Evolutionary conservation across 495 filamentous ascomycete species (phyloP), one percentile per base, ranked within the genome.

Genomic region (Rhypophila decipiens): DNA sequence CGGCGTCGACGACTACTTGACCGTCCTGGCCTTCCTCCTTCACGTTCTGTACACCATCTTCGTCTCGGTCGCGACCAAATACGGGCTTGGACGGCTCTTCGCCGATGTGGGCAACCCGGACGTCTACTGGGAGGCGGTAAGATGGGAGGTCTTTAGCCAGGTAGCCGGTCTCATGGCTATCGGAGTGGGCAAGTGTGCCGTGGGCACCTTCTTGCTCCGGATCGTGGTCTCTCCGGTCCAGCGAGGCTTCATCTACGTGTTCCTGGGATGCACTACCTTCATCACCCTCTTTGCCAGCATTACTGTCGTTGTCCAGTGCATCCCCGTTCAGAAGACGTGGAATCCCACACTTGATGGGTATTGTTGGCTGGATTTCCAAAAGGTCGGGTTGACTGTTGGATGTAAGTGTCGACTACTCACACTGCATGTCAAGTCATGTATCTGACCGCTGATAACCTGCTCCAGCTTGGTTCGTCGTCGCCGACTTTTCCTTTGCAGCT

Each of bases 1-100:
- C 19, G 46, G 19, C 39, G 24, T n/a, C 39, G 46, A 49, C 41
- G 46, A 49, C 39, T 49, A 49, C 27, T 18, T 49, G 18, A 35
- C 42, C 17, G 8, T 23, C 19, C 17, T 49, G 11, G 39, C 39
- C 3, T n/a, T 43, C 10, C 23, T 31, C 12, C 24, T 43, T 1
- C 41, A 43, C 23, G 12, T 43, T 17, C 2, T 43, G 4, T 43
- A 43, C 41, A 43, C 41, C 41, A 43, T 43, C 41, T 31, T 43
- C 41, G 41, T 43, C 23, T 29, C 41, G 10, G 19, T 43, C 22
- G 41, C 41, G 23, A 43, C 41, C 23, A 22, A 27, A 22, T 43
- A 43, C 11, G 41, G 41, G 2, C 41, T 43, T 24, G 41, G 41
- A 5, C 41, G 24, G 13, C n/a, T 29, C 8, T 43, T 43, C 33